Conservation (phyloP, 139 green algal species). For the Chlamydomonas applanata region DNA sequence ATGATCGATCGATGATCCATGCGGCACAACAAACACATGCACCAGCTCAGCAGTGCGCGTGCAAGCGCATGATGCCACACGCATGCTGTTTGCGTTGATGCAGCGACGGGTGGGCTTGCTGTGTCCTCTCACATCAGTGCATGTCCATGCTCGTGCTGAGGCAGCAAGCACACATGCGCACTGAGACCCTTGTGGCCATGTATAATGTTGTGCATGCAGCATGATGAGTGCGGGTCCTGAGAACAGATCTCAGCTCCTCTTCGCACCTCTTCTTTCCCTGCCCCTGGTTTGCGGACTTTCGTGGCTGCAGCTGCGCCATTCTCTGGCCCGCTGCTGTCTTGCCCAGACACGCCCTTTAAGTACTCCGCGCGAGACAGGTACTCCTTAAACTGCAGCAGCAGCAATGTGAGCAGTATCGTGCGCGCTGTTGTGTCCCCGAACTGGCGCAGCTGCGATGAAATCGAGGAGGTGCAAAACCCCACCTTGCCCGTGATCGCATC, state of each 20-base stretch:
- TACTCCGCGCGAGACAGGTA: constrained; percentile 94
- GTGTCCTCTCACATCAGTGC: too few relatives aligned
- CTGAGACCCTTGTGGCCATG: too few relatives aligned
- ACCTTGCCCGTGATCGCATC: constrained; percentile 57
- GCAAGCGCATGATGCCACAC: background rate
- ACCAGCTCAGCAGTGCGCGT: background rate
- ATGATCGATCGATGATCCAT: too few relatives aligned
- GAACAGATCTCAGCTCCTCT: background rate
- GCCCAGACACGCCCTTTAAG: constrained; percentile 72
- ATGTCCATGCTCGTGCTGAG: too few relatives aligned
- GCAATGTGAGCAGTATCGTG: too few relatives aligned
- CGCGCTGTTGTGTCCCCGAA: too few relatives aligned
- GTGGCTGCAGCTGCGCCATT: constrained; percentile 34
- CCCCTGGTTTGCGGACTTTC: constrained; percentile 40
- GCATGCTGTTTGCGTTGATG: background rate
- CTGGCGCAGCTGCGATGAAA: too few relatives aligned
- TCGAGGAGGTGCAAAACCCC: constrained; percentile 1
- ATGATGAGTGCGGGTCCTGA: background rate
- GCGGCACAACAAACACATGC: too few relatives aligned
- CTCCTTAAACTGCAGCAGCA: constrained; percentile 81
- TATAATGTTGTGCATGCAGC: background rate
- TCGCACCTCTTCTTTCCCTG: constrained; percentile 38
- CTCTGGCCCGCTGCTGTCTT: constrained; percentile 26
- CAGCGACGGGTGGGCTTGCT: background rate
- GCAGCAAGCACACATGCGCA: background rate